Conservation (phyloP, 441 rosid genomes). For the Dalechampia spathulata region DNA sequence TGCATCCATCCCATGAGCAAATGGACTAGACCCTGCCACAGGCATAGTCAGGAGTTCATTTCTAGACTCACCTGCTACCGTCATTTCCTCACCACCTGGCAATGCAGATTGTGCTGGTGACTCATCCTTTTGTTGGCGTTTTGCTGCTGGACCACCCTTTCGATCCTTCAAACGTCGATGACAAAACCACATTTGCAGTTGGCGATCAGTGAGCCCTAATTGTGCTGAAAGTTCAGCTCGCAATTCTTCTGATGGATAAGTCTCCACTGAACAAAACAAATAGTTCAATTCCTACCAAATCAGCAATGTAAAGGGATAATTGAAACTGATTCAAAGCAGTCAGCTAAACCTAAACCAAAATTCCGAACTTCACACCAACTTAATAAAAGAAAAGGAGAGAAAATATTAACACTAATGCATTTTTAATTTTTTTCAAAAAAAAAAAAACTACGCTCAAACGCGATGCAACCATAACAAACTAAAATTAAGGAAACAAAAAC, state of each 20-base stretch:
- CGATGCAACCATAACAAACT: too few relatives aligned
- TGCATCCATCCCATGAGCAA: constrained; percentile 33
- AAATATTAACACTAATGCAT: too few relatives aligned
- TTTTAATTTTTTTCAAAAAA: too few relatives aligned
- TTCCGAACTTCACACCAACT: too few relatives aligned
- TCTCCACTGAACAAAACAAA: constrained; percentile 48
- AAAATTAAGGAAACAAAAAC: too few relatives aligned
- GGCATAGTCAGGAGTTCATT: constrained; percentile 35
- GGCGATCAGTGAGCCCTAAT: constrained; percentile 87
- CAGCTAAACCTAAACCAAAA: too few relatives aligned
- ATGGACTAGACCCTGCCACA: constrained; percentile 44
- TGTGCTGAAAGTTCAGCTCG: constrained; percentile 73
- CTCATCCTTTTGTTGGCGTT: constrained; percentile 42
- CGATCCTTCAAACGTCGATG: constrained; percentile 90
- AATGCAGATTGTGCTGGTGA: constrained; percentile 28
- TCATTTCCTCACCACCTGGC: constrained; percentile 34
- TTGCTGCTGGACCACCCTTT: constrained; percentile 30
- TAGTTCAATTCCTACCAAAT: constrained; percentile 4
- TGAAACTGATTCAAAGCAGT: too few relatives aligned
- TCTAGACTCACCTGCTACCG: constrained; percentile 27
- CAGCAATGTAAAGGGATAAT: too few relatives aligned
- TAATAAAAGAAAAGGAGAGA: too few relatives aligned
- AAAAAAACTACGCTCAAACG: too few relatives aligned
- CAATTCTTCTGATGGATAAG: constrained; percentile 76
- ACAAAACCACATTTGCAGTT: constrained; percentile 99